Conservation (phyloP, 1,284 basidiomycete species). For the Trametes pubescens region DNA sequence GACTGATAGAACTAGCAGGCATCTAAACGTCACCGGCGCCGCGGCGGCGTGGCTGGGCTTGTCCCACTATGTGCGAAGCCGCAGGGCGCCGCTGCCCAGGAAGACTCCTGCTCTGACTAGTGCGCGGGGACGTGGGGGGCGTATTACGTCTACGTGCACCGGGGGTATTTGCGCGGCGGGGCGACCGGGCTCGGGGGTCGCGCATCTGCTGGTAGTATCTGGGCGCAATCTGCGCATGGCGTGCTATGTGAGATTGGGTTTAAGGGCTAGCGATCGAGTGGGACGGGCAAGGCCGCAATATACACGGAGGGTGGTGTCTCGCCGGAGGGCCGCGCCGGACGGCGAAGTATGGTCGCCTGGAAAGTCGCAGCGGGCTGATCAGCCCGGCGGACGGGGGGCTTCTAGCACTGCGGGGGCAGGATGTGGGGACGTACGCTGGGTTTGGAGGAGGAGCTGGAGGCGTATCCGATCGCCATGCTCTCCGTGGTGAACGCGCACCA, state of each 20-base stretch:
- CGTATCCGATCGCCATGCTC: conserved; percentile 80
- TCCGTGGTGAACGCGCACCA: conserved; percentile 86
- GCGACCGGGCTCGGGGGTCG: background rate
- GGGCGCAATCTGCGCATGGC: background rate
- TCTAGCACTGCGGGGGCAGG: background rate
- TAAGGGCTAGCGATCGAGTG: conserved; percentile 19
- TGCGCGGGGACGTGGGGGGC: conserved; percentile 17
- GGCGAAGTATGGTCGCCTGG: conserved; percentile 35
- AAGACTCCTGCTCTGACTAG: conserved; percentile 4
- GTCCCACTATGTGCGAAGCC: conserved; percentile 10
- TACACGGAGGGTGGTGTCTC: conserved; percentile 26
- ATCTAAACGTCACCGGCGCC: conserved; percentile 2
- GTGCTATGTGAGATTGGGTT: conserved; percentile 7
- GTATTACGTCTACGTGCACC: conserved; percentile 17
- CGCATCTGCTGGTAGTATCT: background rate
- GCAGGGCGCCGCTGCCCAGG: conserved; percentile 9
- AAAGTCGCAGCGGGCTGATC: conserved; percentile 11
- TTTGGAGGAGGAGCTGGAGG: conserved; percentile 56
- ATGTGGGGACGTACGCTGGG: conserved; percentile 57
- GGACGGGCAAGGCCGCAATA: conserved; percentile 31
- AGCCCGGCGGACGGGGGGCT: conserved; percentile 3
- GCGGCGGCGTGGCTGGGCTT: background rate
- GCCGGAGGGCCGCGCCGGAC: conserved; percentile 20
- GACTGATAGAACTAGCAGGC: background rate
- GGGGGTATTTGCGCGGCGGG: conserved; percentile 5